A percentile compares a stretch with the other conserved stretches of the same genome.
Evolutionary conservation across 106 monocot species (phyloP).

Genomic region (Phalaenopsis aphrodite): DNA sequence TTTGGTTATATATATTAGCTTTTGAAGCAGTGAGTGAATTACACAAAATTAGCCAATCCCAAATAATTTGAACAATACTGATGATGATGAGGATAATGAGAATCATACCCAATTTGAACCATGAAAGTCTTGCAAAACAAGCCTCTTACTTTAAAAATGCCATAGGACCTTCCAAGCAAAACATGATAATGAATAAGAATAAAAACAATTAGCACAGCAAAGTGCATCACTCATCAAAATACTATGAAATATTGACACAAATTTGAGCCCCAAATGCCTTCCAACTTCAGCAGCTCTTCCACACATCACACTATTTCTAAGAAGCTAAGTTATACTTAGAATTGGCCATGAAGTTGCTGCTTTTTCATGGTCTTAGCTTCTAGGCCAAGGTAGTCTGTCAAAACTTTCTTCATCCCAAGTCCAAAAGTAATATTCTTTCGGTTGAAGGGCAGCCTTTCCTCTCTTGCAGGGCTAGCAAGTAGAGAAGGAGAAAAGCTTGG

Average conservation of each 20-base stretch:
- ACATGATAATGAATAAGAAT: not conserved
- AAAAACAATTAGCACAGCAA: not conserved
- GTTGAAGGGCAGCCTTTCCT: slow-evolving; percentile 28
- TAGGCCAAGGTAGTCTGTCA: slow-evolving; percentile 51
- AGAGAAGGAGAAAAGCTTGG: slow-evolving; percentile 51
- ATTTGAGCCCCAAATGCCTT: not conserved
- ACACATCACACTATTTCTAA: not conserved
- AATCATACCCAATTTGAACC: too few relatives aligned
- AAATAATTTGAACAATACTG: too few relatives aligned
- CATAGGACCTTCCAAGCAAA: not conserved
- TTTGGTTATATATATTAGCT: too few relatives aligned
- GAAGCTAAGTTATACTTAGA: not conserved
- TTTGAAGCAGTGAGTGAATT: too few relatives aligned
- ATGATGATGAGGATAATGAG: too few relatives aligned
- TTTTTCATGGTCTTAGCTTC: slow-evolving; percentile 23
- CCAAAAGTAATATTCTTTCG: slow-evolving; percentile 31
- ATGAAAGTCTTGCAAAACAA: too few relatives aligned
- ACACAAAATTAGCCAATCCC: too few relatives aligned
- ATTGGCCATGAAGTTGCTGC: not conserved
- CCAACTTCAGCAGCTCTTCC: not conserved
- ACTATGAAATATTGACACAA: not conserved
- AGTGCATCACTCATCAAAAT: not conserved
- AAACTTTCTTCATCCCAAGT: slow-evolving; percentile 61
- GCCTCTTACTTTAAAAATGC: too few relatives aligned
- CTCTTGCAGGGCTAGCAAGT: slow-evolving; percentile 25